These are phyloP conservation scores for Rhizopogon rudus DNA, from an alignment of 768 basidiomycete species.

Conservation along the genomic window DNA sequence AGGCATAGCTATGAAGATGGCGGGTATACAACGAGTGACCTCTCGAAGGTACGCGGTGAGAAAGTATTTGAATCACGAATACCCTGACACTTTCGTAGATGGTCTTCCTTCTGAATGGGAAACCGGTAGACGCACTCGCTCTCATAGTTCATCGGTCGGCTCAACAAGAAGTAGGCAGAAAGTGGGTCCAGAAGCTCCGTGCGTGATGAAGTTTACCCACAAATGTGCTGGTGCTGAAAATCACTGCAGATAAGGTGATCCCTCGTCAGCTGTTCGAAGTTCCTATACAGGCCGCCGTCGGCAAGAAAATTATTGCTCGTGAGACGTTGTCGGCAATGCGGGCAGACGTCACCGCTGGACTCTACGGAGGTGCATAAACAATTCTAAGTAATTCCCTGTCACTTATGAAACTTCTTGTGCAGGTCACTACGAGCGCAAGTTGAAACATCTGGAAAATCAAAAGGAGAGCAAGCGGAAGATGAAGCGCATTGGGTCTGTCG, in stretches of 20 bases:
- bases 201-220: constrained; percentile 24
- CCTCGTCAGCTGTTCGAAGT: constrained; percentile 92
- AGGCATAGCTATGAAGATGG: constrained; percentile 83
- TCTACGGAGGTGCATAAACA: constrained; percentile 68
- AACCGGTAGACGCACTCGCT: constrained; percentile 90
- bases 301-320: constrained; percentile 81
- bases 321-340: constrained; percentile 84
- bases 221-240: not conserved
- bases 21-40: constrained; percentile 76
- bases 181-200: constrained; percentile 94
- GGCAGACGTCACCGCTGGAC: constrained; percentile 89
- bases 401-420: not conserved
- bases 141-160: constrained; percentile 84
- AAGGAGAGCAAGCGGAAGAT: constrained; percentile 89
- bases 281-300: constrained; percentile 91
- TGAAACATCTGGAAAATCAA: constrained; percentile 84
- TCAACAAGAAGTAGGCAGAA: constrained; percentile 67
- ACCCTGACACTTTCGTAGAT: constrained; percentile 46
- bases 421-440: constrained; percentile 92
- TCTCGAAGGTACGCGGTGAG: constrained; percentile 64
- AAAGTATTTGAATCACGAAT: not conserved
- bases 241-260: constrained; percentile 73
- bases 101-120: constrained; percentile 83
- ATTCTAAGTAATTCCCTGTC: not conserved
- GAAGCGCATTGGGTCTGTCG: constrained; percentile 84